A percentile compares a stretch with the other conserved stretches of the same genome.
Conservation (phyloP, 1,139 yeast species). For the Blastobotrys illinoisensis region DNA sequence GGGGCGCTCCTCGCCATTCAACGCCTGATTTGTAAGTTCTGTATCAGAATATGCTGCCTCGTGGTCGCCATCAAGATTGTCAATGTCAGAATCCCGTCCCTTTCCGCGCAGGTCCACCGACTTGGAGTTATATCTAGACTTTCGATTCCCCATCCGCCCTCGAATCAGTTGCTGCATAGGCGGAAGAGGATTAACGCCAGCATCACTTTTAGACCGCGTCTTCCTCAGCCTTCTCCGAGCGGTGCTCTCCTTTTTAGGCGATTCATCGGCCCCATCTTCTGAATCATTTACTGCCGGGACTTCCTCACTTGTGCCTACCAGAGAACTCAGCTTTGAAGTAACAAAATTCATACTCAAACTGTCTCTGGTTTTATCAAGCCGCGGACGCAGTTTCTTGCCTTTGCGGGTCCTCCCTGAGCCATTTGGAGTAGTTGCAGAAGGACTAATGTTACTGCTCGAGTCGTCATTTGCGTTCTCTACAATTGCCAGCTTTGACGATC, state of each 20-base stretch:
- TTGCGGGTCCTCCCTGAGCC: not conserved
- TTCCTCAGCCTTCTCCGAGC: slow-evolving; percentile 13
- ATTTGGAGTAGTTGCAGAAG: not conserved
- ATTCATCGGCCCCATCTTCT: slow-evolving; percentile 1
- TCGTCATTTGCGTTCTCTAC: slow-evolving; percentile 3
- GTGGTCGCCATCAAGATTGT: slow-evolving; percentile 2
- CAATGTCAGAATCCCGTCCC: slow-evolving; percentile 1
- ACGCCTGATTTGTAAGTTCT: slow-evolving; percentile 6
- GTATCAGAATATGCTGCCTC: slow-evolving; percentile 16
- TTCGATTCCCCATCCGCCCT: not conserved
- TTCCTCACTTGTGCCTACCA: not conserved
- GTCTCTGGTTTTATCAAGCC: not conserved
- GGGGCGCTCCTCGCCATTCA: slow-evolving; percentile 8
- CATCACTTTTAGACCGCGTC: slow-evolving; percentile 21
- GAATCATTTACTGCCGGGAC: not conserved
- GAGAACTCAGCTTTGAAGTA: not conserved
- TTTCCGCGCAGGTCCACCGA: slow-evolving; percentile 8
- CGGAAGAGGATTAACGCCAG: slow-evolving; percentile 16
- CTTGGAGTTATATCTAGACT: slow-evolving; percentile 6
- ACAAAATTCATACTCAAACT: not conserved
- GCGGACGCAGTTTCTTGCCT: not conserved
- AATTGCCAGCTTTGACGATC: slow-evolving; percentile 7
- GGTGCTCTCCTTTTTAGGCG: not conserved
- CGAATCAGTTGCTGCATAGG: not conserved
- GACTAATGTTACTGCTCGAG: not conserved